Evolutionary conservation across 306 rosid genomes (phyloP).

Genomic region (Dryas drummondii): DNA sequence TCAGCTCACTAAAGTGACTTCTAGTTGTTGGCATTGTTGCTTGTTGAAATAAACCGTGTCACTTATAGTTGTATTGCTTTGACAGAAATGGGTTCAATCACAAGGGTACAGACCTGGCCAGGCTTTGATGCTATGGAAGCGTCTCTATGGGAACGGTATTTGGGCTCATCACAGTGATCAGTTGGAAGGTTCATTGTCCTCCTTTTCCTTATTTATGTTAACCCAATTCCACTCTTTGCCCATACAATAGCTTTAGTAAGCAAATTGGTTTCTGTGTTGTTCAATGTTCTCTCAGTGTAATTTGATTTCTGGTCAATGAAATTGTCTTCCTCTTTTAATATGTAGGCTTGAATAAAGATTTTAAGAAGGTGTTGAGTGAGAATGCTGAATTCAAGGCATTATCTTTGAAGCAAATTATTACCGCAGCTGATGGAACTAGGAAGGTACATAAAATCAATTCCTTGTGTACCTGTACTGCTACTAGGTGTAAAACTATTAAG

Average conservation of each 20-base stretch:
- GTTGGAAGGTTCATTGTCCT: slow-evolving; percentile 60
- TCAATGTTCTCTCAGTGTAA: not conserved
- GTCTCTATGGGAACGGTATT: slow-evolving; percentile 70
- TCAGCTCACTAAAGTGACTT: not conserved
- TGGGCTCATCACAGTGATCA: slow-evolving; percentile 77
- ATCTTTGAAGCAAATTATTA: slow-evolving; percentile 53
- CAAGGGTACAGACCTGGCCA: slow-evolving; percentile 86
- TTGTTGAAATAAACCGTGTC: not conserved
- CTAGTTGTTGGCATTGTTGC: not conserved
- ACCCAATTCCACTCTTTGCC: not conserved
- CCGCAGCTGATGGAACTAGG: slow-evolving; percentile 80
- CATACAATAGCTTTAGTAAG: not conserved
- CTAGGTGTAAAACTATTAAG: not conserved
- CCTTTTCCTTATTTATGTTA: not conserved
- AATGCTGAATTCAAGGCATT: slow-evolving; percentile 73
- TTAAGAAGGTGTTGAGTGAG: slow-evolving; percentile 75
- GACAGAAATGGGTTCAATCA: slow-evolving; percentile 82
- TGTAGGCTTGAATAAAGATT: slow-evolving; percentile 81
- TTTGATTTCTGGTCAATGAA: not conserved
- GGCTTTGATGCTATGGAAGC: slow-evolving; percentile 93
- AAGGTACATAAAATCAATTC: slow-evolving; percentile 63
- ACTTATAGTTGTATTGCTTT: slow-evolving; percentile 7
- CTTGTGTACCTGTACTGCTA: slow-evolving; percentile 1
- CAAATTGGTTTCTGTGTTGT: not conserved
- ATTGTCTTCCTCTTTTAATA: not conserved